Evolutionary conservation across 1,139 yeast genomes (phyloP), one percentile per base, ranked within the genome.

Genomic region (Pichia kudriavzevii): DNA sequence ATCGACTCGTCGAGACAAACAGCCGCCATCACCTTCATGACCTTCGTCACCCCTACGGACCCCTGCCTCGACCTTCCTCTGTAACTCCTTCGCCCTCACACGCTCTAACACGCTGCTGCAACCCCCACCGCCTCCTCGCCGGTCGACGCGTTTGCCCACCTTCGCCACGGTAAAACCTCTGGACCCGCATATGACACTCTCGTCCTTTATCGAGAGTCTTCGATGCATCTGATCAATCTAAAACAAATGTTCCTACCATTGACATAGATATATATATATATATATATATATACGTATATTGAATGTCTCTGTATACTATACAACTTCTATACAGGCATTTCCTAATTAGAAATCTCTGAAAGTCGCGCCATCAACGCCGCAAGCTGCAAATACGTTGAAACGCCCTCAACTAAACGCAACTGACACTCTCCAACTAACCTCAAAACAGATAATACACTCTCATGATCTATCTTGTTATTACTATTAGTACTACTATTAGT

Each of bases 401-500:
- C 94, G 40, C 99, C 99, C 58, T 91, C 98, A 39, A 91, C 66
- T 5, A 91, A 79, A 44, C 95, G 66, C 91, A 91, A 79, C 53
- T 91, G 97, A 1, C 84, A 75, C 45, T 82, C 78, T 3, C 98
- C 98, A 34, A 91, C 83, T 48, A 81, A 84, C 53, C 79, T 79
- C 43, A 93, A 79, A 53, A 81, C 69, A 39, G 81, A 93, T 43
- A 91, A 65, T 45, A 94, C 64, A 40, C 66, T 66, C 36, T 67
- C 69, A 52, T 87, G 95, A 34, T 67, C 71, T 13, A 87, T 79
- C 4, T 71, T 76, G 43, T 18, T 10, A 26, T 26, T 22, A 11
- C 17, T 26, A n/a, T 26, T 18, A n/a, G n/a, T n/a, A n/a, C n/a
- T n/a, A n/a, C n/a, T n/a, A n/a, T n/a, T n/a, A n/a, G n/a, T n/a